Percentiles rank a stretch among this genome's conserved stretches.
These are phyloP conservation scores for Passiflora organensis DNA, from an alignment of 345 rosid species.

Conservation along the genomic window DNA sequence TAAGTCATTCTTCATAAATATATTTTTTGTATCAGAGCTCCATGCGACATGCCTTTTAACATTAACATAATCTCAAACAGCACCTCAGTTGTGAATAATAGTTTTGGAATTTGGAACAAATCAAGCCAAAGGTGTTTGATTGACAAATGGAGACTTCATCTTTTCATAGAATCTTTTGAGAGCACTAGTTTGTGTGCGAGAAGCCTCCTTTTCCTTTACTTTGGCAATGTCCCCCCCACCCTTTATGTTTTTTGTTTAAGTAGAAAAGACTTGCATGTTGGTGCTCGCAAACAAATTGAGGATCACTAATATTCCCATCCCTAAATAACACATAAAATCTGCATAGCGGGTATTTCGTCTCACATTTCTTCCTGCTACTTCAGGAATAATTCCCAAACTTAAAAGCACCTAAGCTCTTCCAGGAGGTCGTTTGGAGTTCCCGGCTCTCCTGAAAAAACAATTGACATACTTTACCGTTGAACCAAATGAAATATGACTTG, in stretches of 20 bases:
- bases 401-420: slow-evolving; percentile 32
- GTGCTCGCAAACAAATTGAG: slow-evolving; percentile 17
- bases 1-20: too few relatives aligned
- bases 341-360: slow-evolving; percentile 11
- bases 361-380: slow-evolving; percentile 1
- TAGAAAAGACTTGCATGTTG: neutral
- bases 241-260: slow-evolving; percentile 5
- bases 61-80: neutral
- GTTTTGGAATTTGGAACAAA: neutral
- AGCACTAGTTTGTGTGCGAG: slow-evolving; percentile 20
- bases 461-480: too few relatives aligned
- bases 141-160: neutral
- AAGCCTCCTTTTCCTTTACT: slow-evolving; percentile 31
- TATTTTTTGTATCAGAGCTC: too few relatives aligned
- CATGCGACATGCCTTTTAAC: too few relatives aligned
- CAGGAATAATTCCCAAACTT: slow-evolving; percentile 8
- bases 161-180: slow-evolving; percentile 21
- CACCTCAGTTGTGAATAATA: too few relatives aligned
- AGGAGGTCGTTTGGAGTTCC: slow-evolving; percentile 50
- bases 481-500: slow-evolving; percentile 22
- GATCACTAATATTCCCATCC: slow-evolving; percentile 9
- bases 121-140: neutral
- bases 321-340: slow-evolving; percentile 27
- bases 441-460: slow-evolving; percentile 37
- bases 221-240: slow-evolving; percentile 4